Base-by-base conservation (phyloP, 192 early-diverging fungal species). In the Helicostylum pulchrum region DNA sequence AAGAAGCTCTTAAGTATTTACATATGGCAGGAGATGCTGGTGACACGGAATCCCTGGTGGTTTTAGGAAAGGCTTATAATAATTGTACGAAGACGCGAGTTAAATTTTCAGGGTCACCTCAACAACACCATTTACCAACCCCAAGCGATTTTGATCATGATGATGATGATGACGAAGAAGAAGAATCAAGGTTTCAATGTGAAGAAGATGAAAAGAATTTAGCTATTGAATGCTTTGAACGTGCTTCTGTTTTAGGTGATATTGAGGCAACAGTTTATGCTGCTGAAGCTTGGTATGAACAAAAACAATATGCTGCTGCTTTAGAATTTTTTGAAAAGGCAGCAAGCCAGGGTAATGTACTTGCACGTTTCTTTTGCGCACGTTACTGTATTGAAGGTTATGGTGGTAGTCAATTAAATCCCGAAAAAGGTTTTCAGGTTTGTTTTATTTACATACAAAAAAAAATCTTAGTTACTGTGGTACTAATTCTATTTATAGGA, bases 251-350 rank as follows among this genome's bases (percentile, higher is more conserved):
- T 20, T 48, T 72, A 53, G 71, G 65, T 44, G 59, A 72, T 32
- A 44, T 72, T 6, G 61, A 72, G 36, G 66, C 71, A 8, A 67
- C 66, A 9, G 62, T 67, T 23, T 43, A 66, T 4, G 71, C 71
- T 17, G 71, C 63, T 20, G 65, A 72, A 45, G 51, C 61, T 17
- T 62, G 65, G 53, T 65, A 72, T 44, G 47, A 60, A 17, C 65
- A 62, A 48, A 58, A 66, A 9, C 65, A 72, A n/a, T 63, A 72
- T 43, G 54, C 58, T 19, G 65, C 65, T 4, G 71, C 71, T 8
- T 32, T 72, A 2, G 71, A 62, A 39, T 58, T 48, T 19, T 72
- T 63, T 58, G 44, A 66, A 43, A 54, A 56, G 10, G 71, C 71
- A 26, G 71, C 65, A 10, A 30, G 53, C 15, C 59, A 72, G 30